Conservation (phyloP, 2,329 filamentous ascomycete genomes). For the Penicillium sp. region DNA sequence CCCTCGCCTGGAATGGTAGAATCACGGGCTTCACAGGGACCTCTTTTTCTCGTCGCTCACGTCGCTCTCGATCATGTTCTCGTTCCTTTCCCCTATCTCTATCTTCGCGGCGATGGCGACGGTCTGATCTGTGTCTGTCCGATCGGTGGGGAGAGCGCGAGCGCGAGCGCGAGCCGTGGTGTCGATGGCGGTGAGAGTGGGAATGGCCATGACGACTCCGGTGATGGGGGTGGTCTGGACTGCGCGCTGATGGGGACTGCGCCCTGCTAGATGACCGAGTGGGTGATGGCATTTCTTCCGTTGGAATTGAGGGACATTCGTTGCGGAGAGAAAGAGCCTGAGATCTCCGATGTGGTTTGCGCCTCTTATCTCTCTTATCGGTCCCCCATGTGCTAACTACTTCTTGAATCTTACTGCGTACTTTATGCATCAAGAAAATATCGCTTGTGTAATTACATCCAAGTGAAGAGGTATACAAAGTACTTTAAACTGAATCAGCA, state of each 20-base stretch:
- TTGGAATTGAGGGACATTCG: neutral
- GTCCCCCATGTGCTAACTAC: neutral
- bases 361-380: slow-evolving; percentile 13
- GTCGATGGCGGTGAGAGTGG: slow-evolving; percentile 21
- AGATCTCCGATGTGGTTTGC: neutral
- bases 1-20: slow-evolving; percentile 63
- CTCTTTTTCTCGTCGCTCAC: slow-evolving; percentile 13
- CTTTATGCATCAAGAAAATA: neutral
- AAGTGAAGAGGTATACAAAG: slow-evolving; percentile 23
- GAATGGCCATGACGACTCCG: slow-evolving; percentile 17
- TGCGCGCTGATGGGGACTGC: slow-evolving; percentile 4
- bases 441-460: slow-evolving; percentile 23
- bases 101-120: slow-evolving; percentile 37
- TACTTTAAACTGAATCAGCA: slow-evolving; percentile 3
- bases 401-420: neutral
- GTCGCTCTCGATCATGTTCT: slow-evolving; percentile 17
- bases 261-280: slow-evolving; percentile 6
- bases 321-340: slow-evolving; percentile 1
- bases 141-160: slow-evolving; percentile 36
- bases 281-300: slow-evolving; percentile 16
- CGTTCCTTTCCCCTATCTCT: slow-evolving; percentile 29
- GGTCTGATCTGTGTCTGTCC: slow-evolving; percentile 29
- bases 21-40: slow-evolving; percentile 23
- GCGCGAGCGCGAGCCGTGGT: slow-evolving; percentile 26
- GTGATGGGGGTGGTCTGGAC: slow-evolving; percentile 13